A percentile compares a stretch with the other conserved stretches of the same genome.
Evolutionary conservation across 306 rosid species (phyloP).

Genomic region (Cicer pinnatifidum): DNA sequence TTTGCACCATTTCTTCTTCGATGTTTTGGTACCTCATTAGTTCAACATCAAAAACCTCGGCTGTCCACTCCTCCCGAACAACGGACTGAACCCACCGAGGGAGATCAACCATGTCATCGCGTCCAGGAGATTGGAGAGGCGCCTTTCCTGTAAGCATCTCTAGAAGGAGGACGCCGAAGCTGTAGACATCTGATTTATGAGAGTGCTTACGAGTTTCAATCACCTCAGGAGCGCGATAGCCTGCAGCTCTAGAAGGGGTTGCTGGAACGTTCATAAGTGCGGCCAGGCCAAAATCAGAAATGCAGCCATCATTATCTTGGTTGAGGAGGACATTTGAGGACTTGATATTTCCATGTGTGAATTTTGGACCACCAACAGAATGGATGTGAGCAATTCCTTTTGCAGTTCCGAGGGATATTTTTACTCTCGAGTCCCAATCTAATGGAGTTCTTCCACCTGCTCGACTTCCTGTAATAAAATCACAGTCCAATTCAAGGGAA

Average conservation of each 20-base stretch:
- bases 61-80: conserved; percentile 98
- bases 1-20: conserved; percentile 97
- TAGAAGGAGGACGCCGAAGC: conserved; percentile 88
- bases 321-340: conserved; percentile 85
- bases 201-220: conserved; percentile 86
- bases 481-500: conserved; percentile 25
- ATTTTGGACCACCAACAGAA: conserved; percentile 80
- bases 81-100: conserved; percentile 99
- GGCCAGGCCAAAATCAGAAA: conserved; percentile 87
- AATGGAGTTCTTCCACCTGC: conserved; percentile 70
- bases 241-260: conserved; percentile 79
- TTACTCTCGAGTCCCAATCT: conserved; percentile 83
- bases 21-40: conserved; percentile 90
- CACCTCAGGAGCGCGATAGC: conserved; percentile 94
- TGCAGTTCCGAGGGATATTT: conserved; percentile 77
- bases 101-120: conserved; percentile 93
- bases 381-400: conserved; percentile 86
- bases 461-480: conserved; percentile 65
- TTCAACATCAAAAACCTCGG: conserved; percentile 92
- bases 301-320: conserved; percentile 75
- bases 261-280: conserved; percentile 83
- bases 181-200: conserved; percentile 91
- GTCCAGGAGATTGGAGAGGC: conserved; percentile 85
- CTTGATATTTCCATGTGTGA: conserved; percentile 85
- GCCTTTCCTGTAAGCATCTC: conserved; percentile 97